Evolutionary conservation across 2,329 filamentous ascomycete species (phyloP), one percentile per base, ranked within the genome.

Genomic region (Fusarium sp.): DNA sequence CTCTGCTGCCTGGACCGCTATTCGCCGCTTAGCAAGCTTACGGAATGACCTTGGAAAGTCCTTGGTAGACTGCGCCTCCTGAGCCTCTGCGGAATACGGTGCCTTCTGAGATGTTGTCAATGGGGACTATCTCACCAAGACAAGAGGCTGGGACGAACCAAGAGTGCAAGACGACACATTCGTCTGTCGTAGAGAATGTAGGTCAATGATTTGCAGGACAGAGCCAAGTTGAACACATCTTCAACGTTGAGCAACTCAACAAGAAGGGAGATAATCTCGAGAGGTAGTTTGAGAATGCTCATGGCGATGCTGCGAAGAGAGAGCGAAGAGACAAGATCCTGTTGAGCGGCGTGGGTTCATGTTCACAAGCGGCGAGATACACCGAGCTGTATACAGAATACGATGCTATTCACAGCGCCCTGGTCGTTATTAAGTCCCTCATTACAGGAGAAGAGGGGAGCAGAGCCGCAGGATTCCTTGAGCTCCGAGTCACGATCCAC

Each of bases 181-280:
- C 84, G 84, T 21, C 88, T 84, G 73, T 90, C 87, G 14, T 82
- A 78, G 45, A 91, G 77, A 15, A 90, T 77, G 37, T 81, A 84
- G 63, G 83, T 81, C 37, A 93, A 83, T 25, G 84, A 82, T 10
- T 80, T 83, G 68, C 88, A 89, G 45, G 85, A 85, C 49, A 84
- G 82, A 44, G 87, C 86, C 46, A 93, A 80, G 68, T 87, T 83
- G 65, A 90, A 85, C 42, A 89, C 83, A 71, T 92, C 89, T 51
- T 89, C 84, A 31, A 91, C 80, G 23, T 86, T 83, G 39, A 93
- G 83, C 61, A 84, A 80, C 11, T 82, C 82, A 12, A 86, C 84
- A 57, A 93, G 86, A 57, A 87, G 84, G 55, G 87, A 87, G 33
- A 92, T 80, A n/a, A 93, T 83, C 79, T 93, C 92, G 76, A 88